A percentile compares a stretch with the other conserved stretches of the same genome.
phyloP scores from a whole-genome alignment of 1,284 basidiomycete genomes.

The Boletus chippewaensis region DNA sequence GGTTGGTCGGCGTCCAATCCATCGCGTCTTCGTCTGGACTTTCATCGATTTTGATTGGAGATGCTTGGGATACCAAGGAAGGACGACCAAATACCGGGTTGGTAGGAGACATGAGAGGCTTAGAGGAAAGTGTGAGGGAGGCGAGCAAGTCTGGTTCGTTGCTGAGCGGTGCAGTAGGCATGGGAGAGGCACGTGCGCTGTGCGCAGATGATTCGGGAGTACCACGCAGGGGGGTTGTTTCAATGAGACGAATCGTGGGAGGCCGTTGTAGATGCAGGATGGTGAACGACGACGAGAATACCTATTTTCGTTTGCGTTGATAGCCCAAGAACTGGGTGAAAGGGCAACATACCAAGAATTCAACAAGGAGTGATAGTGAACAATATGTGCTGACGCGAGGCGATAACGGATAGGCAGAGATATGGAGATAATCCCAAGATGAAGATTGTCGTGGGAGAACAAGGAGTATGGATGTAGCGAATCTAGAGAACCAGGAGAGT shows the following conservation, averaged over 20 bases:
- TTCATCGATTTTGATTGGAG: conserved; percentile 23
- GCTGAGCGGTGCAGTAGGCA: conserved; percentile 28
- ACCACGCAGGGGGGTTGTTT: conserved; percentile 41
- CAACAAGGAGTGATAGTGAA: conserved; percentile 38
- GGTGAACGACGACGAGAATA: conserved; percentile 43
- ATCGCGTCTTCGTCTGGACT: conserved; percentile 48
- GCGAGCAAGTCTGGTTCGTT: conserved; percentile 55
- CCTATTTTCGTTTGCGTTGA: conserved; percentile 34
- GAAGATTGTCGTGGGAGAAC: conserved; percentile 38
- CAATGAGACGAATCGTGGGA: conserved; percentile 58
- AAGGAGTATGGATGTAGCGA: conserved; percentile 46
- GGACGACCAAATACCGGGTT: conserved; percentile 64
- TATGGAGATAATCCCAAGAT: conserved; percentile 36
- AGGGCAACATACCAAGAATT: conserved; percentile 44
- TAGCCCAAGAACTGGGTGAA: conserved; percentile 1
- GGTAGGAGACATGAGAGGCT: conserved; percentile 41
- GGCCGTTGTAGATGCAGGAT: conserved; percentile 57
- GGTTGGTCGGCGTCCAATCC: conserved; percentile 62
- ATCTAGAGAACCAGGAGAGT: conserved; percentile 49
- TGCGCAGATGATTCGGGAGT: conserved; percentile 27
- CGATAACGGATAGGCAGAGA: conserved; percentile 34
- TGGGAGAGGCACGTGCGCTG: conserved; percentile 22
- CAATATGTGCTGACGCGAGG: conserved; percentile 41
- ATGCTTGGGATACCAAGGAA: conserved; percentile 36
- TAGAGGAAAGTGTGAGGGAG: conserved; percentile 55